Percentiles rank a stretch among this genome's conserved stretches.
Evolutionary conservation across 371 early-diverging fungal genomes (phyloP).

Genomic region (Cokeromyces recurvatus): DNA sequence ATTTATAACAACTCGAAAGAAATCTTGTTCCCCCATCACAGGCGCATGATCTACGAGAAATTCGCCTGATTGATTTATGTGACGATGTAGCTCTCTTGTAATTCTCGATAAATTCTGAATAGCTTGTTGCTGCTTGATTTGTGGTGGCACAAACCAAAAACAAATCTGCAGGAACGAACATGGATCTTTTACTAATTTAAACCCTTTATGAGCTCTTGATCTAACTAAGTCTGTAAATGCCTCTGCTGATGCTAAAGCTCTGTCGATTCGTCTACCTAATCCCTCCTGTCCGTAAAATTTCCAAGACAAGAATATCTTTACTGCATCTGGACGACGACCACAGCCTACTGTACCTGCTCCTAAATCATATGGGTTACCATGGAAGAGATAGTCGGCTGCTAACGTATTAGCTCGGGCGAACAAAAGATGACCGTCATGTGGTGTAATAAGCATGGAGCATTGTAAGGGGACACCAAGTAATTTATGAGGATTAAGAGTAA

Average conservation of each 20-base stretch:
- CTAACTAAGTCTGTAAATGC: constrained; percentile 35
- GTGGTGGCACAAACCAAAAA: constrained; percentile 64
- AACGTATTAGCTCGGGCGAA: constrained; percentile 59
- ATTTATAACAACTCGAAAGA: constrained; percentile 73
- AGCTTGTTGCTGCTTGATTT: constrained; percentile 4
- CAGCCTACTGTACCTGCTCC: constrained; percentile 85
- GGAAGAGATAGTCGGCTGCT: constrained; percentile 75
- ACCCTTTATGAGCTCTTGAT: constrained; percentile 15
- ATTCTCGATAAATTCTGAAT: constrained; percentile 37
- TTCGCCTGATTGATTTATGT: constrained; percentile 47
- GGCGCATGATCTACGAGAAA: constrained; percentile 69
- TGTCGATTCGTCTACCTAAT: constrained; percentile 44
- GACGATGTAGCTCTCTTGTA: constrained; percentile 50
- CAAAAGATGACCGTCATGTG: constrained; percentile 36
- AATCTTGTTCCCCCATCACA: constrained; percentile 49
- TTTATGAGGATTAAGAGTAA: constrained; percentile 86
- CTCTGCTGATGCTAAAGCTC: constrained; percentile 41
- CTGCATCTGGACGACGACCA: constrained; percentile 80
- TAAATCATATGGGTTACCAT: constrained; percentile 66
- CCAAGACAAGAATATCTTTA: constrained; percentile 85
- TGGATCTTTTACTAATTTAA: constrained; percentile 35
- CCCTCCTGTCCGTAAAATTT: constrained; percentile 65
- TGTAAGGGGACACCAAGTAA: constrained; percentile 80
- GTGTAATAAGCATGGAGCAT: constrained; percentile 76
- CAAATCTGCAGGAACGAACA: constrained; percentile 55